These are phyloP conservation scores for Trichosporon ovoides DNA, from an alignment of 1,284 basidiomycete species.

Conservation along the genomic window DNA sequence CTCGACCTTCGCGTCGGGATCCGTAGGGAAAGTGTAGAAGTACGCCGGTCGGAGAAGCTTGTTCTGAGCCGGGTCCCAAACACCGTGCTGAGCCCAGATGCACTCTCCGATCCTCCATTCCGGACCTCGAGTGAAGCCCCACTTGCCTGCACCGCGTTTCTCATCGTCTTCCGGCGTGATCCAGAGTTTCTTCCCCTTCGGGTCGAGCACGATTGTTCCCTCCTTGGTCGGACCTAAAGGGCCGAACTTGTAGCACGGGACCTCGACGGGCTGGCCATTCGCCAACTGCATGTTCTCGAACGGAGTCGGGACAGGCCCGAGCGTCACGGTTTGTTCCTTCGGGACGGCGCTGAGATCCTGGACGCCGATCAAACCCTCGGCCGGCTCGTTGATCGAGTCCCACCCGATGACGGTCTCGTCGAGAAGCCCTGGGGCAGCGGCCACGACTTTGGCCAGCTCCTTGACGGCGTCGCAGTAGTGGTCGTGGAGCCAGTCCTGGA, in stretches of 20 bases:
- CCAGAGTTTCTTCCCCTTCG: slow-evolving; percentile 72
- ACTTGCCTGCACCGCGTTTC: slow-evolving; percentile 52
- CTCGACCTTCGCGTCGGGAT: slow-evolving; percentile 35
- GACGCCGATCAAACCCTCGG: slow-evolving; percentile 77
- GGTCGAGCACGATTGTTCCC: slow-evolving; percentile 74
- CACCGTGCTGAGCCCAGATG: slow-evolving; percentile 86
- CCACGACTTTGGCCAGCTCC: slow-evolving; percentile 68
- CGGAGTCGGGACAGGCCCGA: slow-evolving; percentile 80
- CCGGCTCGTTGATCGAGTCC: slow-evolving; percentile 95
- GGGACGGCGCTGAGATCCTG: slow-evolving; percentile 65
- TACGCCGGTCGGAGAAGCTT: slow-evolving; percentile 71
- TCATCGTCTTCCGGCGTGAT: slow-evolving; percentile 54
- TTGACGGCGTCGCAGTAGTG: slow-evolving; percentile 78
- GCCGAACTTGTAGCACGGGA: slow-evolving; percentile 82
- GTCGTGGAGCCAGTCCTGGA: slow-evolving; percentile 86
- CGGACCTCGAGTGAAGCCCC: slow-evolving; percentile 73
- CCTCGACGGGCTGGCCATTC: slow-evolving; percentile 75
- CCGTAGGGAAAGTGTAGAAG: slow-evolving; percentile 57
- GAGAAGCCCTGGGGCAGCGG: slow-evolving; percentile 61
- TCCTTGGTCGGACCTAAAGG: slow-evolving; percentile 69
- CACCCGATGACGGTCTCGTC: slow-evolving; percentile 90
- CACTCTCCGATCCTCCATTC: slow-evolving; percentile 81
- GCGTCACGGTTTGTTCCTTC: slow-evolving; percentile 66
- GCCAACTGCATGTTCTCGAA: slow-evolving; percentile 78
- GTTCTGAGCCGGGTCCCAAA: slow-evolving; percentile 74